Evolutionary conservation across 1,284 basidiomycete genomes (phyloP).

Genomic region (Peniophora sp.): DNA sequence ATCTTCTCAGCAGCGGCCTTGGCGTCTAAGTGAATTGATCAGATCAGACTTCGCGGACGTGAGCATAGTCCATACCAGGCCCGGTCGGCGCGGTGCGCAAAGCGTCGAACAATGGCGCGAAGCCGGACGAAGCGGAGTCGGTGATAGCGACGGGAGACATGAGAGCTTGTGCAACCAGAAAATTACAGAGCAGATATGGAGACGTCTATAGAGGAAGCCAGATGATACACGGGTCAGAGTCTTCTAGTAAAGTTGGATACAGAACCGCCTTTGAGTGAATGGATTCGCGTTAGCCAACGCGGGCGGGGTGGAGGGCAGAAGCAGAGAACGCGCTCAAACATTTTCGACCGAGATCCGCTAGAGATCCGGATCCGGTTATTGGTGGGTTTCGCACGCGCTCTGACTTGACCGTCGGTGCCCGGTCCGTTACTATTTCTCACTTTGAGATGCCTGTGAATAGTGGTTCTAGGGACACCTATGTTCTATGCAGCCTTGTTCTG

Average conservation of each 20-base stretch:
- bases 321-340: no score
- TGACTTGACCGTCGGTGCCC: no score
- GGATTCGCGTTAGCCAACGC: no score
- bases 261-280: no score
- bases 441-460: no score
- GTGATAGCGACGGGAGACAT: slow-evolving; percentile 55
- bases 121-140: slow-evolving; percentile 33
- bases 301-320: no score
- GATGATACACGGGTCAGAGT: slow-evolving; percentile 4
- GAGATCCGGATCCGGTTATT: no score
- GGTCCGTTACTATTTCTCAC: no score
- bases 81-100: slow-evolving; percentile 64
- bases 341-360: no score
- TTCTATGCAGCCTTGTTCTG: no score
- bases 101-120: slow-evolving; percentile 51
- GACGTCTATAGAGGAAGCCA: slow-evolving; percentile 6
- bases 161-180: slow-evolving; percentile 2
- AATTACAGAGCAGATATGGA: slow-evolving; percentile 3
- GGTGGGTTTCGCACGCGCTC: no score
- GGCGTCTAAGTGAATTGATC: slow-evolving; percentile 44
- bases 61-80: slow-evolving; percentile 41
- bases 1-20: slow-evolving; percentile 74
- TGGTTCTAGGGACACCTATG: no score
- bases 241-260: neutral
- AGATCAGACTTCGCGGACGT: neutral